A percentile compares a stretch with the other conserved stretches of the same genome.
Evolutionary conservation across 23 red algal species (phyloP).

Genomic region (Chondrus crispus): DNA sequence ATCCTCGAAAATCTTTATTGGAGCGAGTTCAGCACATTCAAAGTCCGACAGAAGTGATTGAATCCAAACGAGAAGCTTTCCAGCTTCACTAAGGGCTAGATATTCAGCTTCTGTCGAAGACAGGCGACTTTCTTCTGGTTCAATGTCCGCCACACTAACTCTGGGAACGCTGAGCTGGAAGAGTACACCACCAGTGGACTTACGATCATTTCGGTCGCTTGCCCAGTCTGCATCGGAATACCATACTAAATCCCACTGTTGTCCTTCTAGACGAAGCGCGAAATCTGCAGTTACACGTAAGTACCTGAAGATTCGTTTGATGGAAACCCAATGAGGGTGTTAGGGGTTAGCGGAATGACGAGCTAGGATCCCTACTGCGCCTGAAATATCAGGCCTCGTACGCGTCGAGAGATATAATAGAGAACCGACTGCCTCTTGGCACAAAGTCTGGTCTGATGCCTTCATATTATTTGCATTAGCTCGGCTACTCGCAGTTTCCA

Average conservation of each 20-base stretch:
- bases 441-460: too few species aligned
- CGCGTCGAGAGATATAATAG: not conserved
- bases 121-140: not conserved
- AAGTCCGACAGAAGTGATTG: not conserved
- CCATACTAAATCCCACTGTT: not conserved
- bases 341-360: not conserved
- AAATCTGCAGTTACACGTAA: not conserved
- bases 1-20: not conserved
- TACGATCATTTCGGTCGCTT: not conserved
- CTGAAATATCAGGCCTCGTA: not conserved
- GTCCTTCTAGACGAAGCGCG: not conserved
- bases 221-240: conserved; percentile 1
- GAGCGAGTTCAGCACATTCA: not conserved
- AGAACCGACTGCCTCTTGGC: not conserved
- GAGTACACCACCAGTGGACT: not conserved
- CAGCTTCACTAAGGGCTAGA: not conserved
- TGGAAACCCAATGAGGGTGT: not conserved
- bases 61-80: not conserved
- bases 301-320: not conserved
- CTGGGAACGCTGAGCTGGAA: not conserved
- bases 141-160: not conserved
- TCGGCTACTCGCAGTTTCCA: not conserved
- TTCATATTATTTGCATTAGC: too few species aligned
- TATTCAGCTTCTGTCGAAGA: not conserved
- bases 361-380: not conserved